These are phyloP conservation scores for Prosopis cineraria DNA, from an alignment of 306 rosid genomes.

Conservation along the genomic window DNA sequence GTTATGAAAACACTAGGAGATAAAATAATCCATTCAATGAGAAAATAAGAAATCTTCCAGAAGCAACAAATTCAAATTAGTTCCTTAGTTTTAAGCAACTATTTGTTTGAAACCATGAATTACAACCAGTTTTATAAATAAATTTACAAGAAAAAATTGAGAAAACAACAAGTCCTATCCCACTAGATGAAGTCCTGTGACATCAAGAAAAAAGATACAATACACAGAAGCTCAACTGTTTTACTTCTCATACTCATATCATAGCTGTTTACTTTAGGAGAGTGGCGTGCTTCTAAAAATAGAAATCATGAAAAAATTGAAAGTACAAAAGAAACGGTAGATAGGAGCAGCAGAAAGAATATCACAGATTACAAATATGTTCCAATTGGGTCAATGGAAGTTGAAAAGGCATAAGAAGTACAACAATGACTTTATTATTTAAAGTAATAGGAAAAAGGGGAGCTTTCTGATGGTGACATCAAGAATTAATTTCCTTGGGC, in stretches of 20 bases:
- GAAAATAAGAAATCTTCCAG: conserved; percentile 26
- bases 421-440: neutral
- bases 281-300: neutral
- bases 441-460: conserved; percentile 8
- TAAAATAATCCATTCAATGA: conserved; percentile 20
- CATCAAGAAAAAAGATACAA: neutral
- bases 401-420: neutral
- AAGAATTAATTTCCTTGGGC: neutral
- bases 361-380: neutral
- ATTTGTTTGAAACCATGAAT: conserved; percentile 17
- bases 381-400: conserved; percentile 6
- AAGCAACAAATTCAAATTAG: conserved; percentile 9
- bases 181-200: no score
- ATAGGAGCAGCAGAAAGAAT: neutral
- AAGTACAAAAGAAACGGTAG: neutral
- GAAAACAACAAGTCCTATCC: no score
- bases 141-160: neutral
- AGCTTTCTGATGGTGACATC: neutral
- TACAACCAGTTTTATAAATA: neutral
- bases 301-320: neutral
- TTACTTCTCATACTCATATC: neutral
- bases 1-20: conserved; percentile 12
- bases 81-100: conserved; percentile 8
- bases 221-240: neutral
- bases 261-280: neutral